Base-by-base conservation (phyloP, 2,329 filamentous ascomycete genomes). In the Microsporum ferrugineum region DNA sequence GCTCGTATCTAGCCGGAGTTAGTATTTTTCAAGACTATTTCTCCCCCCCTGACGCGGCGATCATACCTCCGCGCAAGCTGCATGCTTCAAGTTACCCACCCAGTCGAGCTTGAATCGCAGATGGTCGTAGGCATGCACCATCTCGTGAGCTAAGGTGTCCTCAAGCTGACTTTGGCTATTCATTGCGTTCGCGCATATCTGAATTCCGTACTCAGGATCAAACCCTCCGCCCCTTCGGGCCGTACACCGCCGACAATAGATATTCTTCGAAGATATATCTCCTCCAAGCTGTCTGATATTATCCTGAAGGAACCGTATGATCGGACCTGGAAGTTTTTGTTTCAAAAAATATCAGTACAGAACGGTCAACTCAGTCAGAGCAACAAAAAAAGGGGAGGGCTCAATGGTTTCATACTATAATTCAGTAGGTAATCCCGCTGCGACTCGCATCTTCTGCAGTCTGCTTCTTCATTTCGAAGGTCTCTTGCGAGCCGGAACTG, bases 81-180 rank as follows among this genome's bases (percentile, higher is more conserved):
- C 89, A 76, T 99, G 94, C 72, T 86, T 85, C 74, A 99, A 72
- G 72, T 90, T 77, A 77, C 88, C 84, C n/a, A 78, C 75, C 78
- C 88, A 89, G 71, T 97, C 87, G 51, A 96, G 85, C 75, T 96
- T 94, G 79, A 90, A 99, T 65, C 92, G 79, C 67, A 97, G 71
- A 72, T 95, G 88, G 72, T 99, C 94, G 80, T 91, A 97, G 0
- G 91, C 91, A 73, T 99, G 94, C 59, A 99, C 88, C 90, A 99
- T 95, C 78, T 99, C 94, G 75, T 99, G 94, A 33, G 91, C 87
- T 70, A 99, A 79, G 8, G 91, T 96, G 73, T 99, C 94, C 77
- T 99, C 94, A 67, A 96, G 74, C 71, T 96, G 90, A 36, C 86
- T 85, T 61, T 85, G 79, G 71, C 90, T 85, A 62, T 87, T 80